Conservation (phyloP, 2,329 filamentous ascomycete species). For the Talaromyces amestolkiae region DNA sequence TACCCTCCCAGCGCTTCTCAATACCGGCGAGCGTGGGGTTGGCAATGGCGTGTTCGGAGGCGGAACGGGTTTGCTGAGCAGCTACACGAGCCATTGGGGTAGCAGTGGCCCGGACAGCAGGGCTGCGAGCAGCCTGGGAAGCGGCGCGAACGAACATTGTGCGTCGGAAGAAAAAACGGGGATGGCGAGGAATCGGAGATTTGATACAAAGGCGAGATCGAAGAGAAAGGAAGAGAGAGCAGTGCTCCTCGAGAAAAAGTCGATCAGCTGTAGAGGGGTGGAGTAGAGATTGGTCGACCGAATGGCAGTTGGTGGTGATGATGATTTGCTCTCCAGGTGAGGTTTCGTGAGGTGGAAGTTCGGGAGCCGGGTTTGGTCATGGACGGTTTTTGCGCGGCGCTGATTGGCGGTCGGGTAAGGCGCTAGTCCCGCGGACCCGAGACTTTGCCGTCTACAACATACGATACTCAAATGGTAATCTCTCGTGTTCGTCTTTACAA, state of each 20-base stretch:
- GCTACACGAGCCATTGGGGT: slow-evolving; percentile 40
- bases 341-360: slow-evolving; percentile 42
- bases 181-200: slow-evolving; percentile 26
- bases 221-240: slow-evolving; percentile 16
- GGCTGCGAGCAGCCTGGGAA: slow-evolving; percentile 46
- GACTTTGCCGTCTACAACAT: slow-evolving; percentile 15
- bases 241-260: slow-evolving; percentile 7
- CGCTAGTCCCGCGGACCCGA: slow-evolving; percentile 19
- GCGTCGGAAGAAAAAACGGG: slow-evolving; percentile 22
- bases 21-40: slow-evolving; percentile 97
- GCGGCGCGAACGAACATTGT: slow-evolving; percentile 49
- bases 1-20: slow-evolving; percentile 98
- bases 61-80: slow-evolving; percentile 52
- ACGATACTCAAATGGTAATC: neutral
- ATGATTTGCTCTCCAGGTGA: slow-evolving; percentile 18
- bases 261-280: neutral
- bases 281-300: slow-evolving; percentile 19
- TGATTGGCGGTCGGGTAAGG: slow-evolving; percentile 32
- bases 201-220: slow-evolving; percentile 7
- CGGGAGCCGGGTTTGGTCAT: slow-evolving; percentile 31
- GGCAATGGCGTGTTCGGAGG: slow-evolving; percentile 86
- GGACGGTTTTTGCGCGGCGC: slow-evolving; percentile 28
- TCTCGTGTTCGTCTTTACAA: neutral
- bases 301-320: slow-evolving; percentile 29
- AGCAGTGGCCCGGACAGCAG: slow-evolving; percentile 36